Evolutionary conservation across 2,329 filamentous ascomycete genomes (phyloP), one percentile per base, ranked within the genome.

Genomic region (Penicillium sp.): DNA sequence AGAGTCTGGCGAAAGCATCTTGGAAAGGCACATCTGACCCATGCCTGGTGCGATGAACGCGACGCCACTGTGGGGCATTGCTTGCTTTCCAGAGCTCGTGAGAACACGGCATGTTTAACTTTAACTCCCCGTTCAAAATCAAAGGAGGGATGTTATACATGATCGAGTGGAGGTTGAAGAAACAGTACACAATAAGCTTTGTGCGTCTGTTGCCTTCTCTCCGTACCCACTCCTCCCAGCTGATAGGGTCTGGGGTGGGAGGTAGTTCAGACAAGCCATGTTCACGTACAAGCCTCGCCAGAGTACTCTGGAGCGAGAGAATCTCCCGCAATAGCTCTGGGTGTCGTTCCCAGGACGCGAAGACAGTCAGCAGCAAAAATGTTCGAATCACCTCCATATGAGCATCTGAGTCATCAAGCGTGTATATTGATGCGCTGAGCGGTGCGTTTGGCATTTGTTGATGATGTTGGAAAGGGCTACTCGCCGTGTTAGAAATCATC

Each of bases 91-190:
- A 86, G 57, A 83, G 78, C 25, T 81, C 79, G 35, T 80, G 79
- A 46, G 78, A 80, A 59, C 79, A 82, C 0, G 84, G 84, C 62
- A 86, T 78, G 50, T 78, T 78, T 61, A 85, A 69, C 51, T 79
- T 79, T 50, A 86, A 68, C 68, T 86, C 82, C 33, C 77, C 77
- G 64, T 82, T 85, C 52, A 84, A 67, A 27, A 86, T 80, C 43
- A 84, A 73, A 0, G 84, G 84, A 29, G 84, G 82, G 15, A 85
- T 82, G 67, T 86, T 83, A 73, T 85, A 86, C 64, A 84, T 84
- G 54, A 86, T 84, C 35, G 81, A 84, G 60, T 86, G 84, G 2
- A 86, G 75, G 64, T 86, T 85, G 58, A 84, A 83, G 63, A 86
- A 80, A 69, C 82, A 80, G 69, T 84, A 81, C 58, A 84, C 80